Conservation (phyloP, 495 filamentous ascomycete genomes). For the Xylaria sp. region DNA sequence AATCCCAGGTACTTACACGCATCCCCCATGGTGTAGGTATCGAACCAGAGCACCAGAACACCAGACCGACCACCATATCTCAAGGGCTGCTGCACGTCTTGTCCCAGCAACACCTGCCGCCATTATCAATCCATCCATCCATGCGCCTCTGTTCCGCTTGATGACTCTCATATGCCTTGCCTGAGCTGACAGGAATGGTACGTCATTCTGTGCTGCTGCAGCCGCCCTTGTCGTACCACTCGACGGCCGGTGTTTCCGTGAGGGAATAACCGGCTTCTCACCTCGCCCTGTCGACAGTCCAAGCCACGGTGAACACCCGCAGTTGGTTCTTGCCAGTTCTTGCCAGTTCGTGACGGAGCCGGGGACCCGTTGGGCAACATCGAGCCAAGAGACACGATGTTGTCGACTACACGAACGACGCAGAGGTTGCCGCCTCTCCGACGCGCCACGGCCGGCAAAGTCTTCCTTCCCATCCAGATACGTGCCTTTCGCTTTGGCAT, state of each 20-base stretch:
- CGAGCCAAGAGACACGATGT: slow-evolving; percentile 37
- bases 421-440: slow-evolving; percentile 43
- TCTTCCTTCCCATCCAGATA: slow-evolving; percentile 43
- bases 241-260: background rate
- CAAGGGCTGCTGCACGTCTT: background rate
- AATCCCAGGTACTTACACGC: too few species aligned
- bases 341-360: background rate
- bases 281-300: background rate
- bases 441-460: slow-evolving; percentile 29
- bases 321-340: background rate
- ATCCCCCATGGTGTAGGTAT: background rate
- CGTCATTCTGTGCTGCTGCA: slow-evolving; percentile 1
- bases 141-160: background rate
- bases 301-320: background rate
- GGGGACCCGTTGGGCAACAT: background rate
- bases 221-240: background rate
- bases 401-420: slow-evolving; percentile 43
- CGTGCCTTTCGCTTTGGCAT: slow-evolving; percentile 55
- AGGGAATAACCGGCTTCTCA: background rate
- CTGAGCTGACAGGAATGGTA: slow-evolving; percentile 11
- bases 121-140: too few species aligned
- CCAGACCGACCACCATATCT: too few species aligned
- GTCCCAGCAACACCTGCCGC: background rate
- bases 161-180: background rate
- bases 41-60: too few species aligned